Evolutionary conservation across 2,329 filamentous ascomycete species (phyloP).

Genomic region (Fusarium scirpi): DNA sequence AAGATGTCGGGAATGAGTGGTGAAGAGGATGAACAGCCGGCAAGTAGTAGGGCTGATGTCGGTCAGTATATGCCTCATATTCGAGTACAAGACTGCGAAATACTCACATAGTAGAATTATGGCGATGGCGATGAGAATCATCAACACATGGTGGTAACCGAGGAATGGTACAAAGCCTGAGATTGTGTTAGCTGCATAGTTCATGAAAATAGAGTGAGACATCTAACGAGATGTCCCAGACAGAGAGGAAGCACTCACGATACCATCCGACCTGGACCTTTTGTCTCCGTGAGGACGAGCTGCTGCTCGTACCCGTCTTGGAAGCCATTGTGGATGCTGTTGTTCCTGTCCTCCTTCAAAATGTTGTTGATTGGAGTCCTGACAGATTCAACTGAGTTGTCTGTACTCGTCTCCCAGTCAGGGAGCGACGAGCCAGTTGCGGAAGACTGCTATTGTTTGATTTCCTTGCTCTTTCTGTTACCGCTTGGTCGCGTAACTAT

Average conservation of each 20-base stretch:
- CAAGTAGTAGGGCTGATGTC: conserved; percentile 81
- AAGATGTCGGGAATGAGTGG: conserved; percentile 96
- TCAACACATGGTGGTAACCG: conserved; percentile 87
- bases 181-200: conserved; percentile 38
- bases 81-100: neutral
- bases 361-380: conserved; percentile 15
- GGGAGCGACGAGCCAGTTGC: conserved; percentile 43
- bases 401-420: conserved; percentile 43
- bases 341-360: conserved; percentile 35
- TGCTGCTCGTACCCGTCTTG: conserved; percentile 42
- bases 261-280: conserved; percentile 63
- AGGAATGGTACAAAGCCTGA: conserved; percentile 75
- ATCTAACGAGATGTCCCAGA: conserved; percentile 26
- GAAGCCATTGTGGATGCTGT: conserved; percentile 42
- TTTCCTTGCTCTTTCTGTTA: conserved; percentile 35
- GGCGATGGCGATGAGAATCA: conserved; percentile 93
- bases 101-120: conserved; percentile 96
- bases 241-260: conserved; percentile 53
- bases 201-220: conserved; percentile 7
- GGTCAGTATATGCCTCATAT: conserved; percentile 18
- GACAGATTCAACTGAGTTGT: conserved; percentile 29
- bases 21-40: conserved; percentile 96
- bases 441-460: conserved; percentile 9
- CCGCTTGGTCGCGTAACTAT: conserved; percentile 14
- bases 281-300: conserved; percentile 47